Base-by-base conservation (phyloP, 78 protist species). In the Capsaspora owczarzaki region DNA sequence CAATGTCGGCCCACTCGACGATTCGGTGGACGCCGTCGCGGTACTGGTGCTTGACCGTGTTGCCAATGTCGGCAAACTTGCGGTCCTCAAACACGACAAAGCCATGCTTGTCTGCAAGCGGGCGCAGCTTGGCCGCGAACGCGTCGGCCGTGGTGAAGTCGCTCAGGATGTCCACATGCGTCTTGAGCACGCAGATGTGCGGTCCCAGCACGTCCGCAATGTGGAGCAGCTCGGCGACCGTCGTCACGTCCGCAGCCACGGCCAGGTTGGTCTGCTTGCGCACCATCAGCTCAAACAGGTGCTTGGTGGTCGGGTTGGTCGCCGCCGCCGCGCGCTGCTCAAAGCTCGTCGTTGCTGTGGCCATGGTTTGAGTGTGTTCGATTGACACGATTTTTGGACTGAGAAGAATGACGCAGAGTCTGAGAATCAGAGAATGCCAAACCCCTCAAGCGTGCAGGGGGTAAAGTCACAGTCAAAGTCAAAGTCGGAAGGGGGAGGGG, bases 51-150 rank as follows among this genome's bases (percentile, higher is more conserved):
- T n/a, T 38, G 43, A 78, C 92, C 27, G 92, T 86, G 79, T 85
- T 90, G 38, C 97, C 97, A 68, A 94, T 94, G 60, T 94, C 97
- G 0, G 97, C 97, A 66, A 94, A 94, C 81, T 94, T 94, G 60
- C 97, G 71, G 79, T 94, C 97, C 81, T 94, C 95, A 81, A 94
- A 94, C 33, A 94, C 86, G 42, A 91, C 61, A 74, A 94, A 91
- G 60, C 90, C 80, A 85, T 86, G 93, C 74, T 89, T 33, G 25
- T 38, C 37, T 40, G 80, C 88, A 37, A 49, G 20, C 46, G 27
- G 61, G 4, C 40, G 1, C 49, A 85, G 1, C 20, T 79, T 29
- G 38, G 31, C 19, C 38, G 74, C 78, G 29, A 87, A 74, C 40
- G 40, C 71, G 37, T 82, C 80, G n/a, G n/a, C n/a, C n/a, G n/a